Base-by-base conservation (phyloP, 805 yeast genomes). In the Candida nitratophila region DNA sequence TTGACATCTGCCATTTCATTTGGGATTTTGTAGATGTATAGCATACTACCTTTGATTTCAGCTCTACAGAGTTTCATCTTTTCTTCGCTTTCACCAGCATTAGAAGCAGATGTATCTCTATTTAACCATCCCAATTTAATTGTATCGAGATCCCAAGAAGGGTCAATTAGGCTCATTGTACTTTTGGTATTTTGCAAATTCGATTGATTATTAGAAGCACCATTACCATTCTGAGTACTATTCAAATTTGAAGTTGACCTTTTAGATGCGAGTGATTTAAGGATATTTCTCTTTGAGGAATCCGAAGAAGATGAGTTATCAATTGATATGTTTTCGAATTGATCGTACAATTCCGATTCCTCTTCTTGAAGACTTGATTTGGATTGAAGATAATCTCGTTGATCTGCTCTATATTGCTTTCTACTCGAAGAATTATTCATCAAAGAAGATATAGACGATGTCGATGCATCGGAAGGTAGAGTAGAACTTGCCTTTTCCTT, bases 31-130 rank as follows among this genome's bases (percentile, higher is more conserved):
- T 76, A 85, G 16, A 89, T 60, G 43, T 71, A 69, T 42, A 89
- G 63, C 37, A 70, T 68, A 2, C 89, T 77, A 17, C 96, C 96
- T 52, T 73, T 77, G 45, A 89, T 64, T 54, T 81, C 86, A 0
- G 84, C 88, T 41, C 83, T 70, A 45, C 69, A 77, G 29, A 86
- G 59, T 46, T 74, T 65, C 60, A 73, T 51, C 27, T 63, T 64
- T 9, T 61, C 63, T 37, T 64, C 70, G 24, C 47, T 52, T 12
- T 35, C 43, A 15, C 41, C 46, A 8, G 9, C 33, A 19, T 42
- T 44, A 3, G 38, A 17, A 2, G 48, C 26, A 21, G 54, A 55
- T 29, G 62, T 60, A 2, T 76, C 67, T 48, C 69, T 71, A 55
- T 82, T 82, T 16, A 81, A 50, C 86, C 86, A 82, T 5, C 83